Evolutionary conservation across 2,329 filamentous ascomycete species (phyloP).

Genomic region (Clonostachys chloroleuca): DNA sequence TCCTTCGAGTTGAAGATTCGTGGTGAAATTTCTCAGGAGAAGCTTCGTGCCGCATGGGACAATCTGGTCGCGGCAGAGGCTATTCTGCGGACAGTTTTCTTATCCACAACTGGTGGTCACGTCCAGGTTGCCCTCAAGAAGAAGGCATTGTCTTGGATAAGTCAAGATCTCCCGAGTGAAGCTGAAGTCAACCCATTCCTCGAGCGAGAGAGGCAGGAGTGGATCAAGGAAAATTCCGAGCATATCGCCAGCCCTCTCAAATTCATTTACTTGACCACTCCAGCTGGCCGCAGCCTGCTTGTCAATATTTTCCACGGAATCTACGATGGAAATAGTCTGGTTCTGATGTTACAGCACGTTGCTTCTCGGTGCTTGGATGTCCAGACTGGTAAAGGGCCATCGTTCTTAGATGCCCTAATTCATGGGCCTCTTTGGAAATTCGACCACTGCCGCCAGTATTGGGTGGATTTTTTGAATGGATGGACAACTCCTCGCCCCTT

Average conservation of each 20-base stretch:
- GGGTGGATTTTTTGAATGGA: conserved; percentile 51
- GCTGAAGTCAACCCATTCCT: too few species aligned
- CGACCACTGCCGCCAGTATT: conserved; percentile 51
- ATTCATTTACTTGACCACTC: conserved; percentile 30
- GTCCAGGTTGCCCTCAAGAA: conserved; percentile 64
- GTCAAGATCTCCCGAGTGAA: not conserved
- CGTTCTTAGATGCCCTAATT: conserved; percentile 63
- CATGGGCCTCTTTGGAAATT: conserved; percentile 61
- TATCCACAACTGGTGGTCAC: conserved; percentile 69
- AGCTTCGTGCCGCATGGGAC: conserved; percentile 54
- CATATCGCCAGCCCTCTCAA: conserved; percentile 48
- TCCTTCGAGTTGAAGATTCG: conserved; percentile 60
- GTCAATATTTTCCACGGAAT: conserved; percentile 79
- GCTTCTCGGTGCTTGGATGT: conserved; percentile 9
- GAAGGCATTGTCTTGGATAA: conserved; percentile 32
- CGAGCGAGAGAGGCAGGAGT: conserved; percentile 22
- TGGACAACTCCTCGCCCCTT: conserved; percentile 12
- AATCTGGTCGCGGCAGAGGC: conserved; percentile 45
- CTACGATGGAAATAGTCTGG: conserved; percentile 80
- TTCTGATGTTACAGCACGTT: conserved; percentile 60
- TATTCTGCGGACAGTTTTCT: conserved; percentile 69
- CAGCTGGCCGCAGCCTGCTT: conserved; percentile 33
- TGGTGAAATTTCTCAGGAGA: conserved; percentile 31
- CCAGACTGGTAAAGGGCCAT: conserved; percentile 28
- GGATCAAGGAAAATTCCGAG: conserved; percentile 48